A percentile compares a stretch with the other conserved stretches of the same genome.
These are phyloP conservation scores for Phytophthora kernoviae DNA, from an alignment of 352 stramenopile species.

Conservation along the genomic window DNA sequence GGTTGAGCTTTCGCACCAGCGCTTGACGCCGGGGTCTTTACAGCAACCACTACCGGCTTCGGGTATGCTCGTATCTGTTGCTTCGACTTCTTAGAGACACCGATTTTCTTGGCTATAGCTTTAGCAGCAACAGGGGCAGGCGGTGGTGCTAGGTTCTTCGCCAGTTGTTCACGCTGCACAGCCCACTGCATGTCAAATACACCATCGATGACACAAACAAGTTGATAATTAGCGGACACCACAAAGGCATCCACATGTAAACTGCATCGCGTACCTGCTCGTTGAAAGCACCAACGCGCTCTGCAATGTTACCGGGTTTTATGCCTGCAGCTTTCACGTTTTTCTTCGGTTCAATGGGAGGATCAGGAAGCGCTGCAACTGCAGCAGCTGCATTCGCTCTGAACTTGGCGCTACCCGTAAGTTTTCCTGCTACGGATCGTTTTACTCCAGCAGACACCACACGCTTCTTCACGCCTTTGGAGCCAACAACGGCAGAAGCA, in stretches of 20 bases:
- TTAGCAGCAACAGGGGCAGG: constrained; percentile 15
- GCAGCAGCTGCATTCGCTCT: constrained; percentile 25
- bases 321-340: constrained; percentile 3
- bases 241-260: background rate
- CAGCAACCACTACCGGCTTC: constrained; percentile 19
- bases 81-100: constrained; percentile 12
- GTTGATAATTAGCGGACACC: background rate
- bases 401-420: constrained; percentile 17
- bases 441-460: constrained; percentile 5
- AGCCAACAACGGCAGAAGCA: background rate
- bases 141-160: constrained; percentile 28
- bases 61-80: constrained; percentile 16
- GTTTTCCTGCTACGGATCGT: constrained; percentile 14
- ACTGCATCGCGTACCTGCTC: constrained; percentile 33
- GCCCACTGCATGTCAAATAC: constrained; percentile 38
- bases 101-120: constrained; percentile 10
- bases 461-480: constrained; percentile 12
- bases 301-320: constrained; percentile 9
- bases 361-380: constrained; percentile 28
- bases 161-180: constrained; percentile 44
- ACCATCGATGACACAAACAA: constrained; percentile 1
- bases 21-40: constrained; percentile 7
- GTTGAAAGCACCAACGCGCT: constrained; percentile 69
- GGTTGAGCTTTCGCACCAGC: constrained; percentile 14
- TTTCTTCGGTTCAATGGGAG: constrained; percentile 7